phyloP scores from a whole-genome alignment of 805 yeast genomes.

The Saccharomycopsis oosterbeekiorum region DNA sequence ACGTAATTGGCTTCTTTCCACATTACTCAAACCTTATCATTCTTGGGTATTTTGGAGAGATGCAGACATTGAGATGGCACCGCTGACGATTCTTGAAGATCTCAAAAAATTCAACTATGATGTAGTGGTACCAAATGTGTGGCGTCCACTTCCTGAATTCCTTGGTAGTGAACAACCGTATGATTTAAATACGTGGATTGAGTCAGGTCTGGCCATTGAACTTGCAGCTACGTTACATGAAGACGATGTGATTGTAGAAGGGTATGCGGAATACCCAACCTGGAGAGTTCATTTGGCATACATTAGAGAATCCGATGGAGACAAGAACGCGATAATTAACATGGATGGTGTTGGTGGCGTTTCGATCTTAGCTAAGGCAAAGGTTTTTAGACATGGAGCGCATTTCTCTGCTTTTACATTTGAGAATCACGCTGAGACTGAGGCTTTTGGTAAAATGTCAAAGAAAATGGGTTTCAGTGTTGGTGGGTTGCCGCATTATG shows the following conservation, averaged over 20 bases:
- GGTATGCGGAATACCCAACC: conserved; percentile 79
- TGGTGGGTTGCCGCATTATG: conserved; percentile 85
- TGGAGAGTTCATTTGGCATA: conserved; percentile 79
- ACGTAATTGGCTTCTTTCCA: conserved; percentile 70
- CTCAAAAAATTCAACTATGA: conserved; percentile 64
- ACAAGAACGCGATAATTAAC: conserved; percentile 53
- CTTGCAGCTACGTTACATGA: conserved; percentile 57
- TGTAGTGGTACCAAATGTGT: conserved; percentile 77
- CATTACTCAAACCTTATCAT: conserved; percentile 71
- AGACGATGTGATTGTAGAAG: conserved; percentile 83
- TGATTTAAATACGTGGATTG: conserved; percentile 95
- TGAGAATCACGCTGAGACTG: conserved; percentile 80
- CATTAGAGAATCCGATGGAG: conserved; percentile 50
- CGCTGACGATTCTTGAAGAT: conserved; percentile 64
- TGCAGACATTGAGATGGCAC: conserved; percentile 75
- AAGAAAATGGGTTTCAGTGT: conserved; percentile 69
- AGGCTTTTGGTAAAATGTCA: conserved; percentile 79
- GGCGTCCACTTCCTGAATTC: conserved; percentile 95
- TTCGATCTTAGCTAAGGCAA: conserved; percentile 65
- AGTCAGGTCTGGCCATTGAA: conserved; percentile 64
- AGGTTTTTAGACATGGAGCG: conserved; percentile 67
- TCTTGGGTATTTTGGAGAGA: conserved; percentile 93
- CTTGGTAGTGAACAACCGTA: conserved; percentile 89
- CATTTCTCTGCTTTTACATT: conserved; percentile 80
- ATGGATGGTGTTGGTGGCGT: conserved; percentile 87